A percentile compares a stretch with the other conserved stretches of the same genome.
phyloP scores from a whole-genome alignment of 2,329 filamentous ascomycete species.

The Monosporascus sp. region DNA sequence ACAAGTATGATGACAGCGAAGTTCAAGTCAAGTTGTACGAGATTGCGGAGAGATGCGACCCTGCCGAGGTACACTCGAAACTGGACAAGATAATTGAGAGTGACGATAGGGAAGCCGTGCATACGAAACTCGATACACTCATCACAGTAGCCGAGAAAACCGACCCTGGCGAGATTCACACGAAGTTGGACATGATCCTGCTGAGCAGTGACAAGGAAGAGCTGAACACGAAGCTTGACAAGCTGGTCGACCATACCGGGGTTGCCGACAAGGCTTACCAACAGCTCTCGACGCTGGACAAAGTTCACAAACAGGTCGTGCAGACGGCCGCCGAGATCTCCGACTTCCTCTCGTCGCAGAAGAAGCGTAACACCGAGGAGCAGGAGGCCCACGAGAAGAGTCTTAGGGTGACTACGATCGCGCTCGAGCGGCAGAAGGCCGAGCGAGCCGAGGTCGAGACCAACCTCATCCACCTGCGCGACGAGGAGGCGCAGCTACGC shows the following conservation, averaged over 20 bases:
- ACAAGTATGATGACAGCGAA: slow-evolving; percentile 1
- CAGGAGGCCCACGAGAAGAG: slow-evolving; percentile 74
- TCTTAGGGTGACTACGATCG: slow-evolving; percentile 71
- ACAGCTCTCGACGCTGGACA: slow-evolving; percentile 77
- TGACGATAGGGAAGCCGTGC: slow-evolving; percentile 13
- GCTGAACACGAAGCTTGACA: slow-evolving; percentile 33
- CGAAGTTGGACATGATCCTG: slow-evolving; percentile 22
- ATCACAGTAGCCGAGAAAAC: slow-evolving; percentile 27
- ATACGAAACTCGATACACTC: slow-evolving; percentile 39
- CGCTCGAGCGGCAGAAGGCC: slow-evolving; percentile 62
- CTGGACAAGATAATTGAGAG: slow-evolving; percentile 12
- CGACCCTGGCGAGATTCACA: slow-evolving; percentile 13
- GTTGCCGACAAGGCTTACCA: slow-evolving; percentile 63
- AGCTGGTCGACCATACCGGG: slow-evolving; percentile 57
- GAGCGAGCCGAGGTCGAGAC: slow-evolving; percentile 59
- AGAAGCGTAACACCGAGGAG: slow-evolving; percentile 67
- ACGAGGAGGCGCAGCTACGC: slow-evolving; percentile 48
- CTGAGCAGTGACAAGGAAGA: slow-evolving; percentile 6
- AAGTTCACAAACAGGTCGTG: slow-evolving; percentile 83
- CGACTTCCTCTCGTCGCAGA: slow-evolving; percentile 73
- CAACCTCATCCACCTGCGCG: slow-evolving; percentile 44
- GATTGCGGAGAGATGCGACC: slow-evolving; percentile 13
- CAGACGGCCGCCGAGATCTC: slow-evolving; percentile 79
- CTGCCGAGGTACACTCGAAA: slow-evolving; percentile 14
- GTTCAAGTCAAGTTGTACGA: slow-evolving; percentile 3